phyloP scores from a whole-genome alignment of 805 yeast genomes.

The Saturnispora zaruensis region DNA sequence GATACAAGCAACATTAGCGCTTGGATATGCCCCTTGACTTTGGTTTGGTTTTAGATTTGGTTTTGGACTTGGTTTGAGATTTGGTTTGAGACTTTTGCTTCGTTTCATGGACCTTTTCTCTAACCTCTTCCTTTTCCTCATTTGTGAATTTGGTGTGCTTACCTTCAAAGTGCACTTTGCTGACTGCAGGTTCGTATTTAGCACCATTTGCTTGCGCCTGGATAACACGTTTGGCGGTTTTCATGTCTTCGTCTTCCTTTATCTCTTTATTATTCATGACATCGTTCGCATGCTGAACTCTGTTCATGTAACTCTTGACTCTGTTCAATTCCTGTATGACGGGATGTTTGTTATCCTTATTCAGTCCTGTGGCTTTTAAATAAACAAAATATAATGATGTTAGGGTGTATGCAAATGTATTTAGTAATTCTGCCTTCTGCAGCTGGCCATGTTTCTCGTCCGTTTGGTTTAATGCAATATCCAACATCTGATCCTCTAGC shows the following conservation, averaged over 20 bases:
- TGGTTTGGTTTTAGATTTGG: neutral
- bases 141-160: conserved; percentile 41
- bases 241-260: conserved; percentile 16
- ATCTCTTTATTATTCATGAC: conserved; percentile 21
- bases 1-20: neutral
- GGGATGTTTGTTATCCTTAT: conserved; percentile 45
- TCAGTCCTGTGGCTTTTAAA: conserved; percentile 49
- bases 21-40: neutral
- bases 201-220: conserved; percentile 15
- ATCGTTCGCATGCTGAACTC: conserved; percentile 37
- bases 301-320: conserved; percentile 59
- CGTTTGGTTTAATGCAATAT: conserved; percentile 6
- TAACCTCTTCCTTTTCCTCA: neutral
- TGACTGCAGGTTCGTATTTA: conserved; percentile 39
- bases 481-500: conserved; percentile 11
- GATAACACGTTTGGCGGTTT: conserved; percentile 25
- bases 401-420: conserved; percentile 40
- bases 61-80: neutral
- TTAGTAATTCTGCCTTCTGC: conserved; percentile 28
- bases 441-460: conserved; percentile 13
- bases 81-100: neutral
- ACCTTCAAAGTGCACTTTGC: conserved; percentile 43
- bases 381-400: conserved; percentile 52
- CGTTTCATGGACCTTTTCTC: neutral
- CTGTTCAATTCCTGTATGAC: conserved; percentile 59